A percentile compares a stretch with the other conserved stretches of the same genome.
phyloP scores from a whole-genome alignment of 2,329 filamentous ascomycete genomes.

The Daldinia eschscholtzii region DNA sequence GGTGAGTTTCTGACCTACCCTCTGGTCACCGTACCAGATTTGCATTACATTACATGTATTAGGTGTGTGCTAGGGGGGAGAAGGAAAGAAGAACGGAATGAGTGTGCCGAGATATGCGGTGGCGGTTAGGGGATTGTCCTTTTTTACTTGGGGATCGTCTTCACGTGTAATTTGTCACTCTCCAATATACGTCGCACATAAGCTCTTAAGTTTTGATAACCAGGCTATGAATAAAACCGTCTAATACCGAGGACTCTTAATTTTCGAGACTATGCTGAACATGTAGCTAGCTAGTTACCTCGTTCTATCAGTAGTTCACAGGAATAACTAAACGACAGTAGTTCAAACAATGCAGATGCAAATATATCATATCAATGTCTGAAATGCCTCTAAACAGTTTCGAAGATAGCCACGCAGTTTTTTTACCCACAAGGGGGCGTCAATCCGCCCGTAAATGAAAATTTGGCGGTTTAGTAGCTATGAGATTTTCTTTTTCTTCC shows the following conservation, averaged over 20 bases:
- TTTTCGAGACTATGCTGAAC: background rate
- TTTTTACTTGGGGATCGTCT: background rate
- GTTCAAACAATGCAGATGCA: constrained; percentile 4
- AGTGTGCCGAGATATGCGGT: constrained; percentile 1
- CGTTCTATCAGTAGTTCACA: background rate
- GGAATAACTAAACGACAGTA: background rate
- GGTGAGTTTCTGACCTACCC: constrained; percentile 1
- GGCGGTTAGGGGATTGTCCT: background rate
- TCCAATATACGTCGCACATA: background rate
- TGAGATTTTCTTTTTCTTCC: constrained; percentile 15
- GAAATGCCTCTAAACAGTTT: constrained; percentile 36
- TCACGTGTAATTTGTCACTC: background rate
- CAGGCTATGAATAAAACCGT: background rate
- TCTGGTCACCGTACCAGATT: background rate
- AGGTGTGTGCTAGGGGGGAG: background rate
- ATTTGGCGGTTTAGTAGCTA: constrained; percentile 23
- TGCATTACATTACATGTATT: background rate
- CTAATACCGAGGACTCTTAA: background rate
- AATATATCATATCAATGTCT: constrained; percentile 23
- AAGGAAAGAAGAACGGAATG: background rate
- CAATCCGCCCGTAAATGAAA: constrained; percentile 20
- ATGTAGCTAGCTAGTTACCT: background rate
- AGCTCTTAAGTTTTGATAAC: background rate
- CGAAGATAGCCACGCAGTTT: constrained; percentile 26
- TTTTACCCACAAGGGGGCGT: background rate